A percentile compares a stretch with the other conserved stretches of the same genome.
Conservation (phyloP, 257 asterid species). For the Solanum medicagineum region DNA sequence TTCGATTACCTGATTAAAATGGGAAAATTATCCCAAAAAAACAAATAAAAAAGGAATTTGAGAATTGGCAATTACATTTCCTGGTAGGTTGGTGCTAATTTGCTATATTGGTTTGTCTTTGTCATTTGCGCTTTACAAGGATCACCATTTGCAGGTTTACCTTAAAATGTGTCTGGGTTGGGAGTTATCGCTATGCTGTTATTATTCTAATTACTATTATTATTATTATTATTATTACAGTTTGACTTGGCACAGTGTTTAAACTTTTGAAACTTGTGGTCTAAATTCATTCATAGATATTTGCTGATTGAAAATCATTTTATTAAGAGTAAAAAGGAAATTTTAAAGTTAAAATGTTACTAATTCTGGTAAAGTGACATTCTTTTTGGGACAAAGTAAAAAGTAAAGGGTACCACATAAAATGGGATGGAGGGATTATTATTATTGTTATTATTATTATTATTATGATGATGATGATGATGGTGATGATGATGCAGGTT, state of each 20-base stretch:
- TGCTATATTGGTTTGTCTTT: not conserved
- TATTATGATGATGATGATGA: too few relatives aligned
- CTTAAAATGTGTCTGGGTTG: not conserved
- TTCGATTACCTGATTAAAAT: not conserved
- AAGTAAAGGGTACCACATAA: too few relatives aligned
- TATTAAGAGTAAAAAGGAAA: too few relatives aligned
- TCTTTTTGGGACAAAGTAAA: too few relatives aligned
- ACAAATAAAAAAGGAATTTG: not conserved
- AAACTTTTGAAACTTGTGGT: too few relatives aligned
- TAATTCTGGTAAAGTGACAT: too few relatives aligned
- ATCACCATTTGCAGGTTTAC: not conserved
- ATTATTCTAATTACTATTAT: not conserved
- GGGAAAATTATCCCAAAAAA: not conserved
- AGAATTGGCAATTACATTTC: not conserved
- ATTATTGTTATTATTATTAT: not conserved
- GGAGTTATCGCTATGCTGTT: not conserved
- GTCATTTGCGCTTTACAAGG: not conserved
- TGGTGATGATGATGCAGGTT: constrained; percentile 26
- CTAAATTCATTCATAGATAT: too few relatives aligned
- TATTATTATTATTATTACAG: not conserved
- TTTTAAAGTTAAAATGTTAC: too few relatives aligned
- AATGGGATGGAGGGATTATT: too few relatives aligned
- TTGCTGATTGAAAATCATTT: too few relatives aligned
- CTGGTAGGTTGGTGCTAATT: not conserved
- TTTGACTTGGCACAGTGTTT: too few relatives aligned